Conservation (phyloP, 352 stramenopile species). For the Phytophthora sansomeana region DNA sequence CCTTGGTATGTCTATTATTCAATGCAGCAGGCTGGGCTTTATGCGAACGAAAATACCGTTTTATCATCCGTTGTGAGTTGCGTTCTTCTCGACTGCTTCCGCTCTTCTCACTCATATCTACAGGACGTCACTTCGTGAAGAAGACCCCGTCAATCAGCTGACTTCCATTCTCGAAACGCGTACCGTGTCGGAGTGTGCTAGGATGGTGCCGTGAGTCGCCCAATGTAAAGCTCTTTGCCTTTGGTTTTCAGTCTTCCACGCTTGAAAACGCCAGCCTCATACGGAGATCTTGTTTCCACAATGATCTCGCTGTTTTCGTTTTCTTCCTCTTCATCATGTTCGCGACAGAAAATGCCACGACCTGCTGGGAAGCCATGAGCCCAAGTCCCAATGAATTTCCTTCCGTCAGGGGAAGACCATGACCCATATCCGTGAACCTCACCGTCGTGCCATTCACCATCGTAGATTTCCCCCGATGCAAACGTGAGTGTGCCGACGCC, state of each 20-base stretch:
- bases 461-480: conserved; percentile 67
- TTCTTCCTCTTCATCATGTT: conserved; percentile 31
- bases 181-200: conserved; percentile 2
- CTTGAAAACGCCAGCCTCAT: conserved; percentile 54
- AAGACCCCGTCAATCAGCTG: no score
- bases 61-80: conserved; percentile 27
- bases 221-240: conserved; percentile 57
- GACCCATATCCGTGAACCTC: conserved; percentile 70
- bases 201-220: conserved; percentile 43
- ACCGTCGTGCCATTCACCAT: conserved; percentile 67
- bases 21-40: conserved; percentile 70
- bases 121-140: not conserved
- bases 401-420: conserved; percentile 56
- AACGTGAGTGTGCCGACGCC: conserved; percentile 71
- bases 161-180: no score
- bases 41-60: conserved; percentile 64
- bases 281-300: conserved; percentile 19
- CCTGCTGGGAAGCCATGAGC: conserved; percentile 58
- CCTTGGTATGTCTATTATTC: conserved; percentile 81
- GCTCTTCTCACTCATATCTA: not conserved
- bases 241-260: conserved; percentile 48
- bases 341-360: conserved; percentile 59
- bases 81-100: not conserved
- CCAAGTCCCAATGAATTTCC: conserved; percentile 69
- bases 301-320: conserved; percentile 27